Evolutionary conservation across 805 yeast genomes (phyloP).

Genomic region (Myxozyma neglecta): DNA sequence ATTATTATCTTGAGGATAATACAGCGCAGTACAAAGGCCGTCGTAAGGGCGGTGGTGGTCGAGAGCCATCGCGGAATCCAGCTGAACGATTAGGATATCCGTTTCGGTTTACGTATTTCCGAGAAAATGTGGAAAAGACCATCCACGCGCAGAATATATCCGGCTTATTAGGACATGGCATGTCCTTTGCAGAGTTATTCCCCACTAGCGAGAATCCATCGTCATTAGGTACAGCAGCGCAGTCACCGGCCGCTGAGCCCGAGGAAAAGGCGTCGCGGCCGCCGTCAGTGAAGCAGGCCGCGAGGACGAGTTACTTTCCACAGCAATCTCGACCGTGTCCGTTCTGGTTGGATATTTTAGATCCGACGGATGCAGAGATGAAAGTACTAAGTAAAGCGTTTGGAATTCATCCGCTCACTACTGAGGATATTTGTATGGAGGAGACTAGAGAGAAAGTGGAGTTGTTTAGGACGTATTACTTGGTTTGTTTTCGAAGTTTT

Average conservation of each 20-base stretch:
- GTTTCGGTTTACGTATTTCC: constrained; percentile 79
- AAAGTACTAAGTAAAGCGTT: constrained; percentile 85
- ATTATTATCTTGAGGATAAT: constrained; percentile 26
- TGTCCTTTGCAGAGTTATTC: constrained; percentile 66
- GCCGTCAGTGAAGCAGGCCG: not conserved
- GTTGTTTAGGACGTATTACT: constrained; percentile 83
- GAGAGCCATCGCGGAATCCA: constrained; percentile 48
- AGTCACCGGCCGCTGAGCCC: not conserved
- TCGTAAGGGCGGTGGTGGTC: constrained; percentile 23
- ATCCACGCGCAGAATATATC: constrained; percentile 85
- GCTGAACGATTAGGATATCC: constrained; percentile 19
- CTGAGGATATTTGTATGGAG: constrained; percentile 90
- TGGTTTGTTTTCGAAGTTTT: constrained; percentile 84
- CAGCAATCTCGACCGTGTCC: constrained; percentile 19
- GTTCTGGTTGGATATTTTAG: constrained; percentile 81
- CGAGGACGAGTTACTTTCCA: not conserved
- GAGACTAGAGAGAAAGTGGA: constrained; percentile 96
- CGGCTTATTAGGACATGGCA: constrained; percentile 58
- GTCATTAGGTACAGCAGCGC: constrained; percentile 1
- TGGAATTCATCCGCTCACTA: constrained; percentile 93
- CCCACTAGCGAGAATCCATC: constrained; percentile 35
- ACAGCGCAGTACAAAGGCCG: constrained; percentile 18
- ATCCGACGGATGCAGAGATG: constrained; percentile 97
- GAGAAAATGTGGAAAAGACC: constrained; percentile 86
- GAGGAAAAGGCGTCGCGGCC: constrained; percentile 5